Evolutionary conservation across 2,329 filamentous ascomycete genomes (phyloP).

Genomic region (Xylariaceae sp.): DNA sequence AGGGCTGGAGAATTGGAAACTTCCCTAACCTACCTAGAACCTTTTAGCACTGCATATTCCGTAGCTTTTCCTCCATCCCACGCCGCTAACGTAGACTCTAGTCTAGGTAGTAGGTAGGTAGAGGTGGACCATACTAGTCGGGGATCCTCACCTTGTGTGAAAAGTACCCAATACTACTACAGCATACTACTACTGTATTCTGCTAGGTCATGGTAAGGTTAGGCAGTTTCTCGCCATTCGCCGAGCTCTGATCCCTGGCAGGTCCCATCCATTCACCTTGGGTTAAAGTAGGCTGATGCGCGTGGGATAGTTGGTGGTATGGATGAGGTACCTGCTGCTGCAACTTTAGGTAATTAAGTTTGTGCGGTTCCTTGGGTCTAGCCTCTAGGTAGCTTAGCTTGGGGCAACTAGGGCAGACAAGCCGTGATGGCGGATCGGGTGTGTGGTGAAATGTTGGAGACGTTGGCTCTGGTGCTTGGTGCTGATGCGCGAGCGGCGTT

Average conservation of each 20-base stretch:
- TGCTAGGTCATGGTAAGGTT: too few species aligned
- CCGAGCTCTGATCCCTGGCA: slow-evolving; percentile 10
- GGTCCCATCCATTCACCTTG: too few species aligned
- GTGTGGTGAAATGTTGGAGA: slow-evolving; percentile 14
- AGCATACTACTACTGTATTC: too few species aligned
- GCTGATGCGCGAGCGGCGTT: slow-evolving; percentile 13
- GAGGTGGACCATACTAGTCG: slow-evolving; percentile 16
- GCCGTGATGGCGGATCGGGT: slow-evolving; percentile 27
- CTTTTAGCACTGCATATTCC: too few species aligned
- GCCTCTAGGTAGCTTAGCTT: too few species aligned
- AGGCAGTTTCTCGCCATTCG: too few species aligned
- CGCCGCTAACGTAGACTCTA: slow-evolving; percentile 27
- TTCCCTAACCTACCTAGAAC: neutral
- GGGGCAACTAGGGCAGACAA: slow-evolving; percentile 22
- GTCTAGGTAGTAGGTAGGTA: slow-evolving; percentile 33
- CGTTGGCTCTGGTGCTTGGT: slow-evolving; percentile 14
- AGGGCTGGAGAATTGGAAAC: slow-evolving; percentile 31
- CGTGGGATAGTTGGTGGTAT: too few species aligned
- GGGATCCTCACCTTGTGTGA: slow-evolving; percentile 5
- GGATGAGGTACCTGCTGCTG: too few species aligned
- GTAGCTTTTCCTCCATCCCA: slow-evolving; percentile 23
- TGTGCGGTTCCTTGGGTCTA: too few species aligned
- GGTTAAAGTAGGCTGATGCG: too few species aligned
- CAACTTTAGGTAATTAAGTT: too few species aligned
- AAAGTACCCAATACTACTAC: too few species aligned